Percentiles rank a stretch among this genome's conserved stretches.
These are phyloP conservation scores for Auricularia sp. DNA, from an alignment of 768 basidiomycete species.

Conservation along the genomic window DNA sequence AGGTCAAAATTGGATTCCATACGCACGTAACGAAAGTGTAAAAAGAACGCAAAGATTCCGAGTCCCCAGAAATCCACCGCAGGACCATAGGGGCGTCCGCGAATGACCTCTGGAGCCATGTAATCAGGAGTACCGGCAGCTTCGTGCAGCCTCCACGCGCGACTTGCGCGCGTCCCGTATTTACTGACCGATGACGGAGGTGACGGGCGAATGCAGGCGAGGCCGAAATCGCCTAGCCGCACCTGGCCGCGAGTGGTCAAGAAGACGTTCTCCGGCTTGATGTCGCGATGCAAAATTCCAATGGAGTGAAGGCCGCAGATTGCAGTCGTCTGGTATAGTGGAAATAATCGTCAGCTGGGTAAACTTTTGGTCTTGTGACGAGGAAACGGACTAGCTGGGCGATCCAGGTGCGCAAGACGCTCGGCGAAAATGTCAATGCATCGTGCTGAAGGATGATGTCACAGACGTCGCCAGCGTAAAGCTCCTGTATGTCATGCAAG, in stretches of 20 bases:
- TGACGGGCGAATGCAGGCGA: background rate
- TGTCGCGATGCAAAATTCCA: constrained; percentile 37
- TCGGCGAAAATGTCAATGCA: background rate
- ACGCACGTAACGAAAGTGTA: constrained; percentile 3
- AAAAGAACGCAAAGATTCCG: background rate
- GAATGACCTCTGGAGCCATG: constrained; percentile 3
- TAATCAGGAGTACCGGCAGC: constrained; percentile 1
- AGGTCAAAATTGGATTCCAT: background rate
- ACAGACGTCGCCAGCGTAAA: background rate
- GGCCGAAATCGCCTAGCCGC: background rate
- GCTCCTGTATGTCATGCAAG: background rate
- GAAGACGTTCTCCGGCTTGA: constrained; percentile 35
- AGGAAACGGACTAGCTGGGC: background rate
- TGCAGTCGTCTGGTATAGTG: background rate
- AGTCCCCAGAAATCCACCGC: background rate
- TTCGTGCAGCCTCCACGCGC: background rate
- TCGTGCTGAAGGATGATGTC: background rate
- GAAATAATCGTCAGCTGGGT: background rate
- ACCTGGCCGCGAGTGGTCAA: constrained; percentile 7
- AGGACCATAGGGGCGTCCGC: background rate
- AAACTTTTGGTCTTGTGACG: background rate
- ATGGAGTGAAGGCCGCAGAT: constrained; percentile 26
- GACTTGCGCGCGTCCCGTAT: background rate
- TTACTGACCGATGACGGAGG: background rate
- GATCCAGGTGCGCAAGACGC: background rate